phyloP scores from a whole-genome alignment of 805 yeast species.

The Candida glaebosa region DNA sequence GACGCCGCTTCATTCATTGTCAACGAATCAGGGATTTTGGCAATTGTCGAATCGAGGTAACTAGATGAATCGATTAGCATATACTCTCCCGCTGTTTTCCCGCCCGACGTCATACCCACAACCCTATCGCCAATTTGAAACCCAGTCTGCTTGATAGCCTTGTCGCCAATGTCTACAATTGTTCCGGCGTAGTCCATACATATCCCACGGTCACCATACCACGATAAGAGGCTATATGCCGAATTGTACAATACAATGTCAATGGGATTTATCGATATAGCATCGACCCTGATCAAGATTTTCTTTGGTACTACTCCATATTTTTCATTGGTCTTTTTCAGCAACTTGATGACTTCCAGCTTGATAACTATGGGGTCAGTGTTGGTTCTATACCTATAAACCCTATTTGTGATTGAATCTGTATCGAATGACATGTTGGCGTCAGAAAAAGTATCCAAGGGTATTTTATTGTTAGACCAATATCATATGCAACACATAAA shows the following conservation, averaged over 20 bases:
- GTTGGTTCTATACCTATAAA: background rate
- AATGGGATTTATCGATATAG: constrained; percentile 33
- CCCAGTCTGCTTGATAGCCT: constrained; percentile 15
- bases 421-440: background rate
- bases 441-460: no score
- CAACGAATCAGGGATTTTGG: constrained; percentile 43
- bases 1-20: constrained; percentile 59
- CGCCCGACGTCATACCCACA: constrained; percentile 22
- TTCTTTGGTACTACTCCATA: background rate
- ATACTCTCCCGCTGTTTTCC: constrained; percentile 46
- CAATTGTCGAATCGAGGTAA: constrained; percentile 13
- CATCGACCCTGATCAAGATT: constrained; percentile 27
- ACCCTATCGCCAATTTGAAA: constrained; percentile 28
- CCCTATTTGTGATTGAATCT: background rate
- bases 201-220: constrained; percentile 17
- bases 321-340: background rate
- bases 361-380: background rate
- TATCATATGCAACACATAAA: no score
- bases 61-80: constrained; percentile 30
- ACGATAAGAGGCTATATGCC: constrained; percentile 8
- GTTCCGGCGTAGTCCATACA: constrained; percentile 34
- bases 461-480: no score
- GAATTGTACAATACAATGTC: constrained; percentile 22
- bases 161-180: constrained; percentile 26
- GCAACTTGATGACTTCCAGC: background rate